A percentile compares a stretch with the other conserved stretches of the same genome.
Evolutionary conservation across 176 grass and related monocot species (phyloP).

Genomic region (Rhynchospora tenuis): DNA sequence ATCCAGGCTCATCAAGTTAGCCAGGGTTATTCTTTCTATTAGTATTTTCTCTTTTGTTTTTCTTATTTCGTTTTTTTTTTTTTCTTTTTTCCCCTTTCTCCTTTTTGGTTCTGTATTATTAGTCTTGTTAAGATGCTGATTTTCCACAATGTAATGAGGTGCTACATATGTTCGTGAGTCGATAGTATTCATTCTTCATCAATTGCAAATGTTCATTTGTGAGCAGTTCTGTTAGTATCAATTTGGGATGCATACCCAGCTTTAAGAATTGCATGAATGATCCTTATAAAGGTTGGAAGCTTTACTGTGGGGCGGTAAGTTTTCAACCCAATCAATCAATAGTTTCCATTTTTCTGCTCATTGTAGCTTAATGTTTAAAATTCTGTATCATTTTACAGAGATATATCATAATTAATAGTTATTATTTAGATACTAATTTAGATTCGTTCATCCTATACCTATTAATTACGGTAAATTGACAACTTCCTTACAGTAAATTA

Average conservation of each 20-base stretch:
- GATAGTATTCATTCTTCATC: background rate
- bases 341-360: background rate
- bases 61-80: background rate
- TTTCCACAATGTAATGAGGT: constrained; percentile 8
- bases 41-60: background rate
- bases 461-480: too few relatives aligned
- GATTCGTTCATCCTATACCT: too few relatives aligned
- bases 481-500: too few relatives aligned
- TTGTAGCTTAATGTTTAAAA: background rate
- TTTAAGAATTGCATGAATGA: background rate
- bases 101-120: background rate
- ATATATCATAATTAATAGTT: too few relatives aligned
- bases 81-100: background rate
- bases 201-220: background rate
- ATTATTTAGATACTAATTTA: too few relatives aligned
- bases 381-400: background rate
- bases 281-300: background rate
- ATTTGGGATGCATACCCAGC: background rate
- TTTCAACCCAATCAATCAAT: background rate
- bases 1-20: constrained; percentile 6
- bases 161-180: background rate
- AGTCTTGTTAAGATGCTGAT: background rate
- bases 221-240: background rate
- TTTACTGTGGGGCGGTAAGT: background rate
- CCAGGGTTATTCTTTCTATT: constrained; percentile 7